Conservation (phyloP, 164 flowering plant genomes). For the Echeveria elegans region DNA sequence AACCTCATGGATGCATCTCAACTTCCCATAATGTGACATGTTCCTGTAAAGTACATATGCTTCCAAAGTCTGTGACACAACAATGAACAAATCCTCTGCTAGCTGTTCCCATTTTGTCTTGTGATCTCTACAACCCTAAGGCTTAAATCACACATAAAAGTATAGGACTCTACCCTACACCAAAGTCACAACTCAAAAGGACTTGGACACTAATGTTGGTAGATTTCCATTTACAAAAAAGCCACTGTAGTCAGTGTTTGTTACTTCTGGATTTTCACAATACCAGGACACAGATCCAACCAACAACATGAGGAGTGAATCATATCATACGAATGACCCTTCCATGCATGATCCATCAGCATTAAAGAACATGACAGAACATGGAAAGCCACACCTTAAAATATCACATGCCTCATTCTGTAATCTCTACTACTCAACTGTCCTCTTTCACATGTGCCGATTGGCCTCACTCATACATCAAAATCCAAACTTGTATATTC, state of each 20-base stretch:
- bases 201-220: not conserved
- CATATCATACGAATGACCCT: not conserved
- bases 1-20: not conserved
- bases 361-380: slow-evolving; percentile 5
- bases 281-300: not conserved
- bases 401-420: not conserved
- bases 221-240: not conserved
- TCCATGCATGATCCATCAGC: not conserved
- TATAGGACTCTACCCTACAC: not conserved
- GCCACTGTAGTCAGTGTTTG: not conserved
- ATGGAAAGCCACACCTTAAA: not conserved
- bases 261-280: not conserved
- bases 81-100: no score
- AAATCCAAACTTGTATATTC: not conserved
- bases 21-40: not conserved
- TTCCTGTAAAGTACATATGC: not conserved
- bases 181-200: not conserved
- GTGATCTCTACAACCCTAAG: not conserved
- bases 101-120: not conserved
- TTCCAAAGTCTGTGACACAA: not conserved
- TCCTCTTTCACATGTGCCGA: slow-evolving; percentile 3
- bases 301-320: not conserved
- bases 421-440: not conserved
- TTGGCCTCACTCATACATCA: not conserved
- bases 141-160: not conserved